Conservation (phyloP, 148 eudicot species). For the Camellia lanceoleosa region DNA sequence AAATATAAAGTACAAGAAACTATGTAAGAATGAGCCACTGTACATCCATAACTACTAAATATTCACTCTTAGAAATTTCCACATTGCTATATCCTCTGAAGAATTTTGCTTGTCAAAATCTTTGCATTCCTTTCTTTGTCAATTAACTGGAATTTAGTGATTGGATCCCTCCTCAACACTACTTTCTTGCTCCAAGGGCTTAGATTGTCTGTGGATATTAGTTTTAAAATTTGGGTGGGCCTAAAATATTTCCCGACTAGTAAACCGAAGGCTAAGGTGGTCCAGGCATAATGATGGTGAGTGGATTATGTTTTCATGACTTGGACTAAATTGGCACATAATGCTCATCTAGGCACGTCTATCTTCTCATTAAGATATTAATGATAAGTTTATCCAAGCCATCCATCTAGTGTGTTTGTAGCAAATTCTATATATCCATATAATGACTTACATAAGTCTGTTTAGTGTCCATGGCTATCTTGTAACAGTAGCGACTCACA, state of each 20-base stretch:
- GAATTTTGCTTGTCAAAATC: not conserved
- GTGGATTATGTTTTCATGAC: not conserved
- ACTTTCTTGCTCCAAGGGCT: slow-evolving; percentile 3
- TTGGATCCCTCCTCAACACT: not conserved
- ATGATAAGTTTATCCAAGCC: not conserved
- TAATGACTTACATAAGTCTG: no score
- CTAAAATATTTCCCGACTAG: not conserved
- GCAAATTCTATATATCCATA: no score
- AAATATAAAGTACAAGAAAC: not conserved
- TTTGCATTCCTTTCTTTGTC: not conserved
- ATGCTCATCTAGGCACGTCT: not conserved
- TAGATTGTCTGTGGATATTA: not conserved
- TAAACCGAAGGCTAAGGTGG: not conserved
- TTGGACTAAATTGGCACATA: not conserved
- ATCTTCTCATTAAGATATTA: not conserved
- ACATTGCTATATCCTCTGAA: not conserved
- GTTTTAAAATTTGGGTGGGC: not conserved
- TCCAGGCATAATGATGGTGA: not conserved
- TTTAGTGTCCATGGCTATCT: no score
- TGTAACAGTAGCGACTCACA: no score
- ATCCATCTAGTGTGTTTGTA: not conserved
- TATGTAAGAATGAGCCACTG: not conserved
- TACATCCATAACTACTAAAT: not conserved
- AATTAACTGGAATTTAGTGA: slow-evolving; percentile 2
- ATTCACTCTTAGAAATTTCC: not conserved